Conservation (phyloP, 306 rosid genomes). For the Cucumis hystrix region DNA sequence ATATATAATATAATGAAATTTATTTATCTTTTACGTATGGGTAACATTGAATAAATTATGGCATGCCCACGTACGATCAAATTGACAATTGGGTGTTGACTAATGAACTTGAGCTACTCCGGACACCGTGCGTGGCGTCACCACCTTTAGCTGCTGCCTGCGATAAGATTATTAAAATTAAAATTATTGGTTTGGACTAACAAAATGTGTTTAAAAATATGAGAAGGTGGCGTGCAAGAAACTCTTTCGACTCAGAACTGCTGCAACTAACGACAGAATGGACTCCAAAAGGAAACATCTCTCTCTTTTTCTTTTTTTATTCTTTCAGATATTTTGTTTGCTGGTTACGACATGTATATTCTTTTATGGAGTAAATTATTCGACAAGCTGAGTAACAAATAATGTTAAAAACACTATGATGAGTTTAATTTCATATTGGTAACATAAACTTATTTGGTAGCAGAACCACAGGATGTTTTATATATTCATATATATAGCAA, state of each 20-base stretch:
- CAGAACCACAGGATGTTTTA: too few relatives aligned
- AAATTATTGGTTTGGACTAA: background rate
- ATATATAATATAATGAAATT: background rate
- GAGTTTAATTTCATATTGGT: too few relatives aligned
- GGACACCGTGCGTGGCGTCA: background rate
- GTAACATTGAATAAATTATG: background rate
- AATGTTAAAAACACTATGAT: too few relatives aligned
- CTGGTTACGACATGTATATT: background rate
- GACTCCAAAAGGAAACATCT: background rate
- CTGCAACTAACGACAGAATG: background rate
- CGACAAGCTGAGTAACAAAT: too few relatives aligned
- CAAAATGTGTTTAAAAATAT: background rate
- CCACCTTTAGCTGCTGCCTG: background rate
- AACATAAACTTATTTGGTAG: too few relatives aligned
- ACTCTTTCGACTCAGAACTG: background rate
- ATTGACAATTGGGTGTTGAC: background rate
- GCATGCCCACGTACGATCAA: background rate
- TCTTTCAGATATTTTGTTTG: background rate
- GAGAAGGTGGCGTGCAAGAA: background rate
- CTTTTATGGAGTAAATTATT: too few relatives aligned
- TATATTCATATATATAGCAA: too few relatives aligned
- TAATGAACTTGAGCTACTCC: background rate
- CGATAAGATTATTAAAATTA: background rate
- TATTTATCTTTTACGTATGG: background rate
- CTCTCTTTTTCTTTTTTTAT: too few relatives aligned